Conservation (phyloP, 2,329 filamentous ascomycete genomes). For the Chaetothyriales sp. region DNA sequence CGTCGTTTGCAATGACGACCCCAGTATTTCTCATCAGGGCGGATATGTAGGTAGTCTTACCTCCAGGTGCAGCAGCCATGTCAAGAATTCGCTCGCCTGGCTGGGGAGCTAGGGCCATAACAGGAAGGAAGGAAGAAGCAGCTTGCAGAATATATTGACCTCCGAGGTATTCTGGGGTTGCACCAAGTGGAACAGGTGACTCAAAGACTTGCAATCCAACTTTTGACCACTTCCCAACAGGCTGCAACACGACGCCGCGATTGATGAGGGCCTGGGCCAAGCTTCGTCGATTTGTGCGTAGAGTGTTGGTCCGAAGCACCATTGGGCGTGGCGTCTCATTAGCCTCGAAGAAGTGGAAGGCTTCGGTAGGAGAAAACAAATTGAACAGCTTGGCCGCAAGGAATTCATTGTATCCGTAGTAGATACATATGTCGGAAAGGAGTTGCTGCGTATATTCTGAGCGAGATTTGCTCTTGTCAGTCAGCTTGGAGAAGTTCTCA, state of each 20-base stretch:
- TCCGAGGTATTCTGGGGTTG: conserved; percentile 91
- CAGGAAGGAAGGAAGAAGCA: conserved; percentile 87
- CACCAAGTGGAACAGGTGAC: conserved; percentile 70
- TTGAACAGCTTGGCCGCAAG: conserved; percentile 92
- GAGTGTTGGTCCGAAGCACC: conserved; percentile 91
- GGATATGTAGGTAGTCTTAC: conserved; percentile 93
- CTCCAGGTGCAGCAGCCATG: conserved; percentile 88
- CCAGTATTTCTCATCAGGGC: conserved; percentile 97
- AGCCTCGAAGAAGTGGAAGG: conserved; percentile 95
- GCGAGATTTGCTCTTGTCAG: conserved; percentile 64
- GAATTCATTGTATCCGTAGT: conserved; percentile 91
- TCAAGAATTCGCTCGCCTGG: conserved; percentile 83
- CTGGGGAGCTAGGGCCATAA: conserved; percentile 92
- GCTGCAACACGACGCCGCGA: conserved; percentile 87
- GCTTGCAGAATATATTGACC: conserved; percentile 97
- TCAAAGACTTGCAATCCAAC: conserved; percentile 95
- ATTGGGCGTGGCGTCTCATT: conserved; percentile 90
- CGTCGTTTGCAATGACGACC: conserved; percentile 89
- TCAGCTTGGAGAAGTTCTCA: conserved; percentile 70
- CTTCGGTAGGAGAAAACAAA: conserved; percentile 82
- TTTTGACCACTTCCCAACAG: conserved; percentile 97
- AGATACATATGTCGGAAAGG: conserved; percentile 80
- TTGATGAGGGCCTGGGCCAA: conserved; percentile 90
- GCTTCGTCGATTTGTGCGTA: conserved; percentile 60
- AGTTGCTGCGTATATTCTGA: conserved; percentile 78